Evolutionary conservation across 106 monocot genomes (phyloP), one percentile per base, ranked within the genome.

Genomic region (Narthecium ossifragum): DNA sequence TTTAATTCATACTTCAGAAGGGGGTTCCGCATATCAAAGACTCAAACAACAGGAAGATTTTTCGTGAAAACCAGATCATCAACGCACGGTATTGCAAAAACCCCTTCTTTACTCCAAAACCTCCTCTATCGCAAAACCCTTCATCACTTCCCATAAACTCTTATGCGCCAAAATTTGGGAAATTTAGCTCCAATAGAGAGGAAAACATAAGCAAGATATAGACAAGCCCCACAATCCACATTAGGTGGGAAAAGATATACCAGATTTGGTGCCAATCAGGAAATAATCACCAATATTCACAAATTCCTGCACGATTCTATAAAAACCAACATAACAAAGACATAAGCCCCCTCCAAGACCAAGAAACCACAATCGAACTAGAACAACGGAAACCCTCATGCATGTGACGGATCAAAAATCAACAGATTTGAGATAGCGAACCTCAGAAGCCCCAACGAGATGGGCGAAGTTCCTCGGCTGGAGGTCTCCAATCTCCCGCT

Each of bases 401-500:
- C n/a, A n/a, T n/a, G n/a, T n/a, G n/a, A n/a, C n/a, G n/a, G n/a
- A n/a, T n/a, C n/a, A n/a, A n/a, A n/a, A n/a, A n/a, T n/a, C n/a
- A n/a, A n/a, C n/a, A n/a, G n/a, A n/a, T n/a, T n/a, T n/a, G n/a
- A n/a, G n/a, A n/a, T 6, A 23, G 11, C 38, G 12, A 21, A 88
- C 88, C 88, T 80, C 80, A 41, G 83, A 88, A 34, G 74, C 83
- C 15, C 47, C 73, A 18, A 66, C 52, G 43, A 73, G 70, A 34
- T 63, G 79, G 21, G 64, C 77, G 68, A 88, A 88, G 46, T 51
- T 52, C 26, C 76, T 64, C 10, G 84, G 77, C 24, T 59, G 34
- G 55, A 83, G 47, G 50, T 60, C 61, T 8, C 84, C 84, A 33
- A 80, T 68, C 72, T 89, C 89, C 26, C 80, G 84, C 40, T 69